Base-by-base conservation (phyloP, 1,284 basidiomycete genomes). In the Takashimella tepidaria region DNA sequence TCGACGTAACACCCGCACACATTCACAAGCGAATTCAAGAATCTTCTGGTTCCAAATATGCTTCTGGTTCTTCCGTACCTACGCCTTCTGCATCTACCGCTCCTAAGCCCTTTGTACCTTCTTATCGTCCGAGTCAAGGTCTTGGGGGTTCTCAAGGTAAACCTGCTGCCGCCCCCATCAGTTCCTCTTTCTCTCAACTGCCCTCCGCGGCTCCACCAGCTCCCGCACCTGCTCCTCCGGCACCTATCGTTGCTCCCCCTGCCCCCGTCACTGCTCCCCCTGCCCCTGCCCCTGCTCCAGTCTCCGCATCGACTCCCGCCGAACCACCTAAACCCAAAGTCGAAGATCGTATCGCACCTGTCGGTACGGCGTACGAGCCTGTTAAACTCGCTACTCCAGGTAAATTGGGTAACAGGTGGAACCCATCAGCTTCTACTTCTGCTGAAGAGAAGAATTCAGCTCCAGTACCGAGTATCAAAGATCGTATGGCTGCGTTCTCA, bases 21-120 rank as follows among this genome's bases (percentile, higher is more conserved):
- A 89, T 97, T 72, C 88, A 92, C 83, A 84, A 86, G 56, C 84
- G 88, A 45, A 86, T 98, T 22, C 87, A 88, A 74, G 88, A 89
- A 40, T 88, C 92, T 12, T 92, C 89, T 4, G 95, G 95, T n/a
- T 84, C 91, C 0, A 93, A 86, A 70, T 98, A 98, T 75, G 63
- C 67, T 0, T 64, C 69, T 5, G 60, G 63, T 1, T 56, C 66
- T 22, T 31, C 62, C 53, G 60, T 67, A 37, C 63, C 69, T 43
- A 53, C 65, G 43, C 54, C 71, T 51, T 8, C 26, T 10, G 56
- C 52, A 3, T 56, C 52, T 12, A 40, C 57, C 20, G 55, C 64
- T 16, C 43, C 66, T 4, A 70, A 64, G 54, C 51, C 56, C 2
- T 52, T 69, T 45, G 53, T 61, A 3, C 67, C 73, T 11, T 70